A percentile compares a stretch with the other conserved stretches of the same genome.
phyloP scores from a whole-genome alignment of 306 rosid species.

The Argentina anserina region DNA sequence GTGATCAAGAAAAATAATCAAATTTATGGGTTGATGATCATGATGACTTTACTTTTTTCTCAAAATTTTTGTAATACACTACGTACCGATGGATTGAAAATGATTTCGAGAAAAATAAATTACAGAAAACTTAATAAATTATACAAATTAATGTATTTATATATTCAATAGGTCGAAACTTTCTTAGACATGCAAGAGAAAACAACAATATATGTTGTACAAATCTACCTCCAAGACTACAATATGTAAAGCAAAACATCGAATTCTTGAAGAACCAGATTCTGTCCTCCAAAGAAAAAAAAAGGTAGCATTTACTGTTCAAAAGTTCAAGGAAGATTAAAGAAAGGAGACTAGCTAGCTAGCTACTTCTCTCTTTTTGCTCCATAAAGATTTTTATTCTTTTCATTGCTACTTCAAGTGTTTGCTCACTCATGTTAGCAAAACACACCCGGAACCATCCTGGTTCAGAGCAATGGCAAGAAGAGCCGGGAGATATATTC shows the following conservation, averaged over 20 bases:
- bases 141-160: neutral
- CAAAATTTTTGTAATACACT: too few species aligned
- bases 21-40: too few species aligned
- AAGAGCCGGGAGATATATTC: slow-evolving; percentile 86
- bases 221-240: slow-evolving; percentile 33
- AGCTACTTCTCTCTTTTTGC: slow-evolving; percentile 13
- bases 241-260: slow-evolving; percentile 2
- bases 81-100: neutral
- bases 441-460: slow-evolving; percentile 99
- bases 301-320: slow-evolving; percentile 44
- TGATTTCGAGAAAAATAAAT: neutral
- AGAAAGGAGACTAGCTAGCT: too few species aligned
- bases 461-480: slow-evolving; percentile 84
- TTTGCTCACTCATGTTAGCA: slow-evolving; percentile 76
- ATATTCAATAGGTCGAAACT: slow-evolving; percentile 32
- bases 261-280: slow-evolving; percentile 7
- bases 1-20: too few species aligned
- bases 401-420: slow-evolving; percentile 64
- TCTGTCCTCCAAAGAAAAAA: slow-evolving; percentile 30
- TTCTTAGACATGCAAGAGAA: slow-evolving; percentile 70
- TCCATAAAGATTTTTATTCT: slow-evolving; percentile 60
- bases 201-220: slow-evolving; percentile 34
- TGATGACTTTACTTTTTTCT: too few species aligned
- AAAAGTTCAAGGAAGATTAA: slow-evolving; percentile 16
- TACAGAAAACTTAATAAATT: neutral